Conservation (phyloP, 768 basidiomycete species). For the Cyclocybe cylindracea region DNA sequence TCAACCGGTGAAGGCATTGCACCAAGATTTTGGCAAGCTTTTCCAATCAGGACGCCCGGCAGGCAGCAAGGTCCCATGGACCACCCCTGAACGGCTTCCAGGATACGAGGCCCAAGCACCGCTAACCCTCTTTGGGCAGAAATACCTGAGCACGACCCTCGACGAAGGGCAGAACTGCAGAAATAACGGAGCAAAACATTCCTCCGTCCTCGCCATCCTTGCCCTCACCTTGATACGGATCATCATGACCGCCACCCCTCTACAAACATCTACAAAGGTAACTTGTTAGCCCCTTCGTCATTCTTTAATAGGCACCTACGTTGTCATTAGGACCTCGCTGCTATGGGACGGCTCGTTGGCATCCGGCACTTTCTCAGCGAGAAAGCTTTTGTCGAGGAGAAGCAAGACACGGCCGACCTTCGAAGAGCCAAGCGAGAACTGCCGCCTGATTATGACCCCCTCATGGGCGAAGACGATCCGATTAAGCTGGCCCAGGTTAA, state of each 20-base stretch:
- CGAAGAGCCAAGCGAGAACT: slow-evolving; percentile 6
- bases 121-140: slow-evolving; percentile 11
- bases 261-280: slow-evolving; percentile 23
- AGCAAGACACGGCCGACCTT: slow-evolving; percentile 12
- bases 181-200: slow-evolving; percentile 12
- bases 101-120: background rate
- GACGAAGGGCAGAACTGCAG: slow-evolving; percentile 22
- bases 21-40: slow-evolving; percentile 11
- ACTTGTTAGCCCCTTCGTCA: background rate
- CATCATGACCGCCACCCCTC: slow-evolving; percentile 25
- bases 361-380: slow-evolving; percentile 23
- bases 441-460: background rate
- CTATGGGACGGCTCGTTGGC: slow-evolving; percentile 26
- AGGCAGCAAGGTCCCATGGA: slow-evolving; percentile 17
- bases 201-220: slow-evolving; percentile 6
- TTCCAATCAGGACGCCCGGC: background rate
- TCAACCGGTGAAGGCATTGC: slow-evolving; percentile 16
- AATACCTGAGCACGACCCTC: slow-evolving; percentile 11
- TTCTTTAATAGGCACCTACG: background rate
- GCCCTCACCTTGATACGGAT: slow-evolving; percentile 7
- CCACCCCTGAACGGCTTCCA: background rate
- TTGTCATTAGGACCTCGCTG: slow-evolving; percentile 23
- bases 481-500: slow-evolving; percentile 2
- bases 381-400: slow-evolving; percentile 15
- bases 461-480: background rate